Percentiles rank a stretch among this genome's conserved stretches.
phyloP scores from a whole-genome alignment of 352 stramenopile genomes.

The Pythium sp. region DNA sequence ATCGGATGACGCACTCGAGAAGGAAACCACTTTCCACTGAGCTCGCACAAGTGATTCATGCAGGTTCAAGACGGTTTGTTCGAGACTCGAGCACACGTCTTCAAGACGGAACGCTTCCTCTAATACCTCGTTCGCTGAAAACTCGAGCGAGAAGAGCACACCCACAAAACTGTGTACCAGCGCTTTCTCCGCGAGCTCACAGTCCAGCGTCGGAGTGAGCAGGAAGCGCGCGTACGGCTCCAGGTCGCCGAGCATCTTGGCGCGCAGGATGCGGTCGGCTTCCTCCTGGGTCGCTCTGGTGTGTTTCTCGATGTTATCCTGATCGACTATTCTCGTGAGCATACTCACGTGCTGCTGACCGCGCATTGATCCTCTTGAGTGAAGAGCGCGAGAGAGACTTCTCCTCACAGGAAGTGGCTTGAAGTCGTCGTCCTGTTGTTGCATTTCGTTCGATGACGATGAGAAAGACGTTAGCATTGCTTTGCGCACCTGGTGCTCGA shows the following conservation, averaged over 20 bases:
- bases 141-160: conserved; percentile 51
- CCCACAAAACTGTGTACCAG: conserved; percentile 60
- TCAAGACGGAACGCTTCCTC: conserved; percentile 37
- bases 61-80: conserved; percentile 33
- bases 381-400: conserved; percentile 6
- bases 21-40: conserved; percentile 20
- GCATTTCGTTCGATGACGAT: background rate
- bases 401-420: background rate
- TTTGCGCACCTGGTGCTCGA: conserved; percentile 24
- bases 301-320: background rate
- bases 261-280: conserved; percentile 5
- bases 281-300: conserved; percentile 17
- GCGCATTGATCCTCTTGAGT: conserved; percentile 1
- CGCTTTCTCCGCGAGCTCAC: conserved; percentile 37
- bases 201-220: conserved; percentile 43
- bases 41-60: conserved; percentile 28
- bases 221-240: conserved; percentile 48
- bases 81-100: conserved; percentile 30
- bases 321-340: conserved; percentile 6
- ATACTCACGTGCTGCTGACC: conserved; percentile 12
- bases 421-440: background rate
- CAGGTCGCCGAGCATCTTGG: conserved; percentile 35
- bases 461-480: background rate
- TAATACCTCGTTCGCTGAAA: conserved; percentile 32
- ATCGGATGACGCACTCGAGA: background rate